Base-by-base conservation (phyloP, 306 rosid species). In the Myrica gale region DNA sequence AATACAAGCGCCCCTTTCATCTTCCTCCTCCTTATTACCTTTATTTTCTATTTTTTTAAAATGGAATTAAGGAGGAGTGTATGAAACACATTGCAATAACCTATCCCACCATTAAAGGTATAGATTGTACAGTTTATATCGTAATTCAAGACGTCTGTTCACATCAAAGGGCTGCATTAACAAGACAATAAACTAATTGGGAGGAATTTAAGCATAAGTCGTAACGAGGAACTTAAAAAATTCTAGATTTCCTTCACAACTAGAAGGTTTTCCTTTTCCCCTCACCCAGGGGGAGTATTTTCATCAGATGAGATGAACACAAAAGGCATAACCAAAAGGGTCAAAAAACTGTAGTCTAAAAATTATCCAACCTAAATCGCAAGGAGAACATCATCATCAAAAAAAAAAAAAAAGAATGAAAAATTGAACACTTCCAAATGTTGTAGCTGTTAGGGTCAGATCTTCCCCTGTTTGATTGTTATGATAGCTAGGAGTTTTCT, bases 371-470 rank as follows among this genome's bases (percentile, higher is more conserved):
- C 26, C 52, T 37, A 17, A 68, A 9, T 65, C 73, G 68, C 54
- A 6, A 62, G 46, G 78, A 82, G 55, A 74, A 69, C 72, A 74
- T 41, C 76, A 26, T 41, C 76, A 26, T n/a, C n/a, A n/a, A n/a
- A n/a, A n/a, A n/a, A n/a, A 53, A 44, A 78, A 65, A 76, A 76
- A 51, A 56, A 76, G 73, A 57, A 79, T 51, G 77, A 73, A 76
- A 32, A 81, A 58, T 45, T 70, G 79, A 79, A 74, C 63, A 80
- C 69, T 63, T 81, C 52, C 82, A 88, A 80, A 77, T 65, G 62
- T 54, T 74, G 70, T 79, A 72, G 75, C 70, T 76, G 79, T 62
- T 74, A 47, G 68, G 32, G 86, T 86, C 81, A 78, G 78, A 70
- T 72, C 74, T 67, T 78, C 80, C 69, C 71, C 84, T 68, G 80